Conservation (phyloP, 495 filamentous ascomycete genomes). For the Hypoxylon fuscum region DNA sequence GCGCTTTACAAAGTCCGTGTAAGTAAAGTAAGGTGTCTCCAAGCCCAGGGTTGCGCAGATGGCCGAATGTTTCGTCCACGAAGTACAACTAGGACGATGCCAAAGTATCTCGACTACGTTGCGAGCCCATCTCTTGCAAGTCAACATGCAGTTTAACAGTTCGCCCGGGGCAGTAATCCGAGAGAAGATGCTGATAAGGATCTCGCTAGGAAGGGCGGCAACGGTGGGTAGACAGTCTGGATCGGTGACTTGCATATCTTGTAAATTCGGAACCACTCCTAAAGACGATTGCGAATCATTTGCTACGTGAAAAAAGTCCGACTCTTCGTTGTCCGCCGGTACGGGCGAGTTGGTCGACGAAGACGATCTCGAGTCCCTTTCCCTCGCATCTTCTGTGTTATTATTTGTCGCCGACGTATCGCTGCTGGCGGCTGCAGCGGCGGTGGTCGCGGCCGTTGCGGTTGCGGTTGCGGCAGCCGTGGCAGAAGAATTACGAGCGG, state of each 20-base stretch:
- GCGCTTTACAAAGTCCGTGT: conserved; percentile 86
- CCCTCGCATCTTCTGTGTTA: conserved; percentile 23
- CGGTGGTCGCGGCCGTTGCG: conserved; percentile 9
- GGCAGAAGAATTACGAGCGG: conserved; percentile 43
- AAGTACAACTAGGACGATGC: conserved; percentile 91
- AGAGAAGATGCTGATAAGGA: conserved; percentile 90
- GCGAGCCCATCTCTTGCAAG: conserved; percentile 89
- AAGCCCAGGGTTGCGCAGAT: conserved; percentile 80
- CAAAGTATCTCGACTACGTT: conserved; percentile 94
- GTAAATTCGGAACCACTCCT: conserved; percentile 73
- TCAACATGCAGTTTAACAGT: conserved; percentile 87
- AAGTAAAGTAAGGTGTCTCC: conserved; percentile 78
- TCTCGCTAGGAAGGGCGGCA: conserved; percentile 86
- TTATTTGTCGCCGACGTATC: conserved; percentile 18
- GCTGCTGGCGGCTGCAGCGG: conserved; percentile 11
- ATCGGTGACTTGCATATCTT: conserved; percentile 71
- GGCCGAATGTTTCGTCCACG: conserved; percentile 77
- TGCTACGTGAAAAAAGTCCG: conserved; percentile 84
- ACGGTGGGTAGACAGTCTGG: conserved; percentile 76
- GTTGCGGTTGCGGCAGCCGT: conserved; percentile 12
- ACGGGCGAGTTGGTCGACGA: conserved; percentile 87
- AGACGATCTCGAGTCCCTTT: conserved; percentile 57
- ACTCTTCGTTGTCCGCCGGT: conserved; percentile 81
- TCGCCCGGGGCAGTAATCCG: conserved; percentile 79
- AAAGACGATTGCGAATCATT: conserved; percentile 94